A percentile compares a stretch with the other conserved stretches of the same genome.
These are phyloP conservation scores for Epichloe sp. DNA, from an alignment of 2,329 filamentous ascomycete genomes.

Conservation along the genomic window DNA sequence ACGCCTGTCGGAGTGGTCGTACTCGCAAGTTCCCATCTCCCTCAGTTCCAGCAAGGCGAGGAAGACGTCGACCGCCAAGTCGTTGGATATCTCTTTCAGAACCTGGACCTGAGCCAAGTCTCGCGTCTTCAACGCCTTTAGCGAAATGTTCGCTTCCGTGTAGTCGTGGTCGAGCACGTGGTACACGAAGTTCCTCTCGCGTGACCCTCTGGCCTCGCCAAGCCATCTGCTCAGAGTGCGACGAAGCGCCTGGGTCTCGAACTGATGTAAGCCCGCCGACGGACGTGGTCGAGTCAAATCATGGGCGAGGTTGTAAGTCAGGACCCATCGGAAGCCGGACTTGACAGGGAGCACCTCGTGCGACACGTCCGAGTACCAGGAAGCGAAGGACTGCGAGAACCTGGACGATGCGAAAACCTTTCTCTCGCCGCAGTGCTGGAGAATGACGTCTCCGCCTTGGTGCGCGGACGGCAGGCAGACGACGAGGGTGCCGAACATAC, in stretches of 20 bases:
- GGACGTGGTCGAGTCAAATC: constrained; percentile 8
- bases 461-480: constrained; percentile 35
- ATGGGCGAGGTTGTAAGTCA: constrained; percentile 37
- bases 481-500: constrained; percentile 37
- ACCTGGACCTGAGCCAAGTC: constrained; percentile 15
- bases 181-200: constrained; percentile 11
- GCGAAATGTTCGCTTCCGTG: constrained; percentile 18
- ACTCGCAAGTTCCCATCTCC: constrained; percentile 11
- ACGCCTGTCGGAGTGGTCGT: not conserved
- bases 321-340: constrained; percentile 34
- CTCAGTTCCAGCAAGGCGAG: constrained; percentile 19
- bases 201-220: not conserved
- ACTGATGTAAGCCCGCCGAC: constrained; percentile 8
- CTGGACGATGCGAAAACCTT: constrained; percentile 19
- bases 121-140: constrained; percentile 13
- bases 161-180: constrained; percentile 23
- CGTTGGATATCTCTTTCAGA: constrained; percentile 13
- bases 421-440: constrained; percentile 23
- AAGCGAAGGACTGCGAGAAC: constrained; percentile 11
- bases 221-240: constrained; percentile 17
- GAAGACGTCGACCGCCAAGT: constrained; percentile 19
- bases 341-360: constrained; percentile 36
- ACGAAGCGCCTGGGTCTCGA: constrained; percentile 8
- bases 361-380: constrained; percentile 38
- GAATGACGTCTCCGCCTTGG: constrained; percentile 30